Percentiles rank a stretch among this genome's conserved stretches.
Conservation (phyloP, 164 flowering plant species). For the Hamamelis virginiana region DNA sequence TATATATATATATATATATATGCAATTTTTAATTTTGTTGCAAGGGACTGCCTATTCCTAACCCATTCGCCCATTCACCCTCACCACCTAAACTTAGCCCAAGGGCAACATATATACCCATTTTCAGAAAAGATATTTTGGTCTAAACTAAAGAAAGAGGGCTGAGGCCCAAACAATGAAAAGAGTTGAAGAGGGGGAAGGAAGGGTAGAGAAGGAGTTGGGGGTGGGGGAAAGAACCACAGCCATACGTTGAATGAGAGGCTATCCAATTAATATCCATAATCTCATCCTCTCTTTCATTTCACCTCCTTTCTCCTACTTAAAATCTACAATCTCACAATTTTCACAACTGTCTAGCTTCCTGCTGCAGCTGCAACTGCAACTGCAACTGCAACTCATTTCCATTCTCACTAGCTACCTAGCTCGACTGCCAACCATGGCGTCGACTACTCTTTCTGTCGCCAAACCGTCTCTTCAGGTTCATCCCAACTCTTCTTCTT, state of each 20-base stretch:
- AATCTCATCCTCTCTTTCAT: conserved; percentile 42
- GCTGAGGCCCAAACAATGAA: too few species aligned
- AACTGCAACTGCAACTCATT: conserved; percentile 1
- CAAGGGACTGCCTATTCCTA: too few species aligned
- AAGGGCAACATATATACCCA: too few species aligned
- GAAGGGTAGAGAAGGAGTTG: too few species aligned
- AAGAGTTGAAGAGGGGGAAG: too few species aligned
- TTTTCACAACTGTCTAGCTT: neutral
- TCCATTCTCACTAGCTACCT: conserved; percentile 2
- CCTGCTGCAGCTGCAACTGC: conserved; percentile 14
- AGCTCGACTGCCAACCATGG: conserved; percentile 28
- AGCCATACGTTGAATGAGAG: conserved; percentile 51
- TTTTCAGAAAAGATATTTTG: too few species aligned
- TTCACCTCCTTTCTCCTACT: neutral
- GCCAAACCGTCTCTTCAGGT: conserved; percentile 60
- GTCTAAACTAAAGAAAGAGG: too few species aligned
- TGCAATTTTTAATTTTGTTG: too few species aligned
- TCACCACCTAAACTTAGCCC: too few species aligned
- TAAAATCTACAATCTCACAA: neutral
- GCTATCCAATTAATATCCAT: too few species aligned
- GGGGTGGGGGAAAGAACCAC: conserved; percentile 14
- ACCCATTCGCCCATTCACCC: too few species aligned
- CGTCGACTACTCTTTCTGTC: conserved; percentile 55
- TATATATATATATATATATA: too few species aligned
- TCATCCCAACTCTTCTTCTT: neutral